Conservation (phyloP, 768 basidiomycete species). For the Neoboletus subvelutipes region DNA sequence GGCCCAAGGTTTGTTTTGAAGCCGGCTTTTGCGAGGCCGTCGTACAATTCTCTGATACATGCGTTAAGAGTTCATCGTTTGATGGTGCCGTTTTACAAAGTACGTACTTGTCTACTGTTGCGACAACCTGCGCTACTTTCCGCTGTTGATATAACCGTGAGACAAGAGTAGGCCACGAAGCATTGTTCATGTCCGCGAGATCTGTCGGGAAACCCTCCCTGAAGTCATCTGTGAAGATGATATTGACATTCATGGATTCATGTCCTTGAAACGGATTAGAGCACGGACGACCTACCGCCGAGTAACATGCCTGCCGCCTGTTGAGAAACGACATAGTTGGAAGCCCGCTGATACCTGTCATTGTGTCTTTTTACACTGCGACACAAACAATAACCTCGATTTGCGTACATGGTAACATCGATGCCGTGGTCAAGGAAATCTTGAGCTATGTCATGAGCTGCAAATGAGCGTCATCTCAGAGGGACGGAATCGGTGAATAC, state of each 20-base stretch:
- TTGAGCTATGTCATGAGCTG: slow-evolving; percentile 34
- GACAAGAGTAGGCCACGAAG: slow-evolving; percentile 4
- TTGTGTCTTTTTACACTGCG: not conserved
- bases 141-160: slow-evolving; percentile 5
- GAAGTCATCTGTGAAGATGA: not conserved
- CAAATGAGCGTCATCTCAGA: not conserved
- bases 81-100: not conserved
- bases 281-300: slow-evolving; percentile 3
- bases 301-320: not conserved
- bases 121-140: slow-evolving; percentile 2
- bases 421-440: slow-evolving; percentile 27
- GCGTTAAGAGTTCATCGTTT: not conserved
- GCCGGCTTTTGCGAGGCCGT: slow-evolving; percentile 33
- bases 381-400: not conserved
- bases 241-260: not conserved
- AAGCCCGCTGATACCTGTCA: slow-evolving; percentile 4
- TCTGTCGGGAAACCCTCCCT: slow-evolving; percentile 7
- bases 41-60: slow-evolving; percentile 29
- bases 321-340: slow-evolving; percentile 5
- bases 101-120: slow-evolving; percentile 1
- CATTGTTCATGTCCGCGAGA: slow-evolving; percentile 1
- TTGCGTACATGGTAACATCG: slow-evolving; percentile 13
- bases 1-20: slow-evolving; percentile 32
- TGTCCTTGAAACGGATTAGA: not conserved
- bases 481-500: not conserved